Evolutionary conservation across 441 rosid species (phyloP), one percentile per base, ranked within the genome.

Genomic region (Capsella rubella): DNA sequence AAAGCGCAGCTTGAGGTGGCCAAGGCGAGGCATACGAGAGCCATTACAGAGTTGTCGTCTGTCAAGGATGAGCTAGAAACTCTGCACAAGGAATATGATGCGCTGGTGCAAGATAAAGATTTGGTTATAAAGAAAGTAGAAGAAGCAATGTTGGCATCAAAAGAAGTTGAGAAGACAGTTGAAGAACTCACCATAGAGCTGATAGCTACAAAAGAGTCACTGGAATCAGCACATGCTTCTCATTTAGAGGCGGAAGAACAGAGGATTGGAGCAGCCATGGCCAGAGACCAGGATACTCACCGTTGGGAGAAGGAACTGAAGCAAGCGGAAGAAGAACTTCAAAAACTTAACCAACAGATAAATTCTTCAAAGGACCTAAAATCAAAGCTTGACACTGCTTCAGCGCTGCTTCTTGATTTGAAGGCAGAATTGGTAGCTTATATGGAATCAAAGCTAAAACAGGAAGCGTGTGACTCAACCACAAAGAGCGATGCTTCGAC

Each of bases 1-100:
- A 94, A 90, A 84, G 84, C 91, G 0, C 97, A 94, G 81, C 94
- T 92, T 71, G 97, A 92, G 82, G 97, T 92, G 62, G 99, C 97
- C 39, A 90, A 82, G 81, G 87, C 91, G 32, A 87, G 99, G 77
- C 88, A 92, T 76, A 49, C 82, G 10, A 82, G 87, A 47, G 96
- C 99, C 4, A 67, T 88, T 73, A 62, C 82, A 0, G 99, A 92
- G 72, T 79, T 92, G 49, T 69, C 79, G 71, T 77, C 90, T 28
- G 93, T 92, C 64, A 89, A 83, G 35, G 87, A 85, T 29, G 97
- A 90, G 85, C 46, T 92, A 39, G 86, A 85, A 55, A 65, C 83
- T 39, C 75, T 95, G 67, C 78, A 65, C 13, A 85, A 81, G 72
- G 91, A 92, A 45, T 92, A 83, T 31, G 83, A 84, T 79, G 60